Conservation (phyloP, 106 monocot species). For the Dendrobium nobile region DNA sequence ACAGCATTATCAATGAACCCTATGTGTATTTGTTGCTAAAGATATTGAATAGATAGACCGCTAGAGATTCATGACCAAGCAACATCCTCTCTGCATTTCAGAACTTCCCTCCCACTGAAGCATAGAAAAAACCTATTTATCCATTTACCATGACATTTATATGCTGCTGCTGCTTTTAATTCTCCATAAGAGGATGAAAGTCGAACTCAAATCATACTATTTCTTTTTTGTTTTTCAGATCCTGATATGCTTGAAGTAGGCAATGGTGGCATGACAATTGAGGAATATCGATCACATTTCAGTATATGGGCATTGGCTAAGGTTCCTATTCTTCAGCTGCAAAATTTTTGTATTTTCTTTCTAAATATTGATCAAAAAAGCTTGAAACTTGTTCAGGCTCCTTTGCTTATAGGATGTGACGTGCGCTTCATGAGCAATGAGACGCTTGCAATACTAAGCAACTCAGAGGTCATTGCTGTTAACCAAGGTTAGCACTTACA, state of each 20-base stretch:
- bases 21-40: too few relatives aligned
- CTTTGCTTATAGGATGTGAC: constrained; percentile 83
- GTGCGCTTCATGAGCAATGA: constrained; percentile 55
- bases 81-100: too few relatives aligned
- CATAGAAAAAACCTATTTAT: background rate
- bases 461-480: constrained; percentile 69
- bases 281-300: constrained; percentile 83
- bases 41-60: too few relatives aligned
- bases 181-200: background rate
- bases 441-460: constrained; percentile 56
- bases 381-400: constrained; percentile 41
- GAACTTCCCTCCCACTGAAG: background rate
- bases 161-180: background rate
- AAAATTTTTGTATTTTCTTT: background rate
- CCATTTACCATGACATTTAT: background rate
- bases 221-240: constrained; percentile 30
- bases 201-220: background rate
- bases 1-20: too few relatives aligned
- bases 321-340: constrained; percentile 26
- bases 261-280: constrained; percentile 78
- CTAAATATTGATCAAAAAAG: background rate
- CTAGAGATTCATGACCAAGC: too few relatives aligned
- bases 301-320: constrained; percentile 93
- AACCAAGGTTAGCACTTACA: constrained; percentile 52
- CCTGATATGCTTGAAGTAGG: constrained; percentile 95